phyloP scores from a whole-genome alignment of 305 asterid genomes.

The Solanum hybrid region DNA sequence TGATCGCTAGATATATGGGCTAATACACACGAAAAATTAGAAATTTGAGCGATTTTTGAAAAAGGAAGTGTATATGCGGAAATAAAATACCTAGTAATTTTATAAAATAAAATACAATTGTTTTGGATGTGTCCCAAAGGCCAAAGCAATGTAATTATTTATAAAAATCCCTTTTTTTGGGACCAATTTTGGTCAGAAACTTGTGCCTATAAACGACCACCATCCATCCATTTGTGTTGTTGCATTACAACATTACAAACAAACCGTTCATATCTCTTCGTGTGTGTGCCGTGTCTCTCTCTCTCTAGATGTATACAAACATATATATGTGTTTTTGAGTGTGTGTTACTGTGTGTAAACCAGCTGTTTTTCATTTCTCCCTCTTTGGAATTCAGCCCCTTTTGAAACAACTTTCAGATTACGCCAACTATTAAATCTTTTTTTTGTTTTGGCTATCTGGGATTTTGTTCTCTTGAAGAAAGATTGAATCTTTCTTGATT shows the following conservation, averaged over 20 bases:
- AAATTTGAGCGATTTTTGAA: too few relatives aligned
- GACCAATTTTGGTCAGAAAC: not conserved
- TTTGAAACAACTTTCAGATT: not conserved
- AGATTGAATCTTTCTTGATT: not conserved
- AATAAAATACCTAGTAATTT: too few relatives aligned
- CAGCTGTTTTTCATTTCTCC: not conserved
- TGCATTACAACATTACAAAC: slow-evolving; percentile 1
- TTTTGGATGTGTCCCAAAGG: not conserved
- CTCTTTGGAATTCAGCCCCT: not conserved
- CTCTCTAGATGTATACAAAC: not conserved
- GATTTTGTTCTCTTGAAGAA: not conserved
- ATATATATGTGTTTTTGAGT: not conserved
- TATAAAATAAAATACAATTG: not conserved
- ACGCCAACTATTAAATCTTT: not conserved
- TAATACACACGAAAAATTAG: too few relatives aligned
- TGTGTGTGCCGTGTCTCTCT: not conserved
- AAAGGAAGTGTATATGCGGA: too few relatives aligned
- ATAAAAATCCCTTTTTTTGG: not conserved
- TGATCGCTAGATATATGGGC: too few relatives aligned
- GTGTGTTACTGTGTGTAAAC: not conserved
- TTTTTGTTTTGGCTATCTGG: not conserved
- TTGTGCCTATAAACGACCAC: not conserved
- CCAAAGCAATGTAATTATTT: not conserved
- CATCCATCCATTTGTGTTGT: not conserved
- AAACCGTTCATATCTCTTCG: slow-evolving; percentile 8